phyloP scores from a whole-genome alignment of 768 basidiomycete species.

The Suillus americanus region DNA sequence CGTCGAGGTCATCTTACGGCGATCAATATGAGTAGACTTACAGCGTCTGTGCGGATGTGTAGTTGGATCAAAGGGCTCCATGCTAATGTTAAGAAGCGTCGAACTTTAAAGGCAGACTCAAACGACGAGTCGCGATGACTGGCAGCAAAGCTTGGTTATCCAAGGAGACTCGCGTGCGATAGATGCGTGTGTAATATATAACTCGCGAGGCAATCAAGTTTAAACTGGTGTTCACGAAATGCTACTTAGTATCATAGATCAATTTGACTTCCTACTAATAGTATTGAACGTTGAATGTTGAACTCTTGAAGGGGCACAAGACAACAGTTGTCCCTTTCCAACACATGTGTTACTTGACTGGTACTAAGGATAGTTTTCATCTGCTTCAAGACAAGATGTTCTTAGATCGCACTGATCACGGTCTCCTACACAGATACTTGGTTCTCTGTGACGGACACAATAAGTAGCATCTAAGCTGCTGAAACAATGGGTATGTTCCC shows the following conservation, averaged over 20 bases:
- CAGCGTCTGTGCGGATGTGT: slow-evolving; percentile 72
- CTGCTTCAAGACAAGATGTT: neutral
- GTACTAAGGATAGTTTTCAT: neutral
- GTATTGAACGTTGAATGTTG: no score
- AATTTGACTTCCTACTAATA: neutral
- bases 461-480: neutral
- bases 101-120: neutral
- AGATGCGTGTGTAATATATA: neutral
- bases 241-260: neutral
- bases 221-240: neutral
- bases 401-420: neutral
- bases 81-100: slow-evolving; percentile 18
- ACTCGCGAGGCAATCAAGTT: neutral
- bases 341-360: neutral
- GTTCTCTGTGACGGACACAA: neutral
- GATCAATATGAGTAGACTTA: slow-evolving; percentile 33
- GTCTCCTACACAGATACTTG: neutral
- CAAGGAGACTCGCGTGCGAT: neutral
- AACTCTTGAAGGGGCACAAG: neutral
- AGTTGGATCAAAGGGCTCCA: slow-evolving; percentile 52
- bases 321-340: neutral
- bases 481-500: neutral
- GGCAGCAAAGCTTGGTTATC: neutral
- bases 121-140: no score
- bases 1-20: slow-evolving; percentile 3